phyloP scores from a whole-genome alignment of 1,139 yeast genomes.

The Diutina scorzettiae region DNA sequence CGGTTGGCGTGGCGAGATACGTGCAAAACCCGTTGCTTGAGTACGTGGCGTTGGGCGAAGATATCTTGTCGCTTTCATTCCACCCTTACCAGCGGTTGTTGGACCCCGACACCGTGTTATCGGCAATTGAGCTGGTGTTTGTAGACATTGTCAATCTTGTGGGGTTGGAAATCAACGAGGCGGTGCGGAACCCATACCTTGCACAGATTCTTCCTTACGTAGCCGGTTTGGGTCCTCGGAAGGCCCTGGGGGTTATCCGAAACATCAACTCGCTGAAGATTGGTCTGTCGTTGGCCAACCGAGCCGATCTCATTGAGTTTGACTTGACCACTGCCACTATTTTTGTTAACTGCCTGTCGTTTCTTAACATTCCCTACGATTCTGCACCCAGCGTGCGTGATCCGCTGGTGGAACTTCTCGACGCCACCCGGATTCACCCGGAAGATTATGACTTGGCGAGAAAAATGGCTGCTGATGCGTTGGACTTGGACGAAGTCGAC shows the following conservation, averaged over 20 bases:
- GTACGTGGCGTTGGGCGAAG: slow-evolving; percentile 69
- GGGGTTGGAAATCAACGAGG: slow-evolving; percentile 89
- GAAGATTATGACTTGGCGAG: slow-evolving; percentile 94
- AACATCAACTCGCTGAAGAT: slow-evolving; percentile 53
- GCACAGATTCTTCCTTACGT: slow-evolving; percentile 66
- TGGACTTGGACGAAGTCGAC: slow-evolving; percentile 92
- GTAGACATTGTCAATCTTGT: slow-evolving; percentile 87
- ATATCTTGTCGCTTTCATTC: slow-evolving; percentile 58
- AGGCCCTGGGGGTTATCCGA: slow-evolving; percentile 77
- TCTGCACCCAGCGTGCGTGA: slow-evolving; percentile 30
- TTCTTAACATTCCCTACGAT: slow-evolving; percentile 71
- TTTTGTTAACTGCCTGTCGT: slow-evolving; percentile 87
- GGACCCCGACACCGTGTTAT: slow-evolving; percentile 45
- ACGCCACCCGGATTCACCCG: slow-evolving; percentile 94
- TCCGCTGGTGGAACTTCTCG: slow-evolving; percentile 65
- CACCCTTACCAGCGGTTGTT: slow-evolving; percentile 68
- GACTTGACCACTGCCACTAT: slow-evolving; percentile 69
- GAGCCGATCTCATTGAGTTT: slow-evolving; percentile 70
- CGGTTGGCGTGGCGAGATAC: slow-evolving; percentile 83
- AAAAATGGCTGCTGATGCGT: slow-evolving; percentile 96
- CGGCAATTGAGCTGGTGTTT: slow-evolving; percentile 67
- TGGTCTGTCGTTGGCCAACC: slow-evolving; percentile 48
- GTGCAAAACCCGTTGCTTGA: slow-evolving; percentile 86
- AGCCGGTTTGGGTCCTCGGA: slow-evolving; percentile 92
- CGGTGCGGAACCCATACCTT: slow-evolving; percentile 61